Evolutionary conservation across 805 yeast species (phyloP).

Genomic region (Starmerella roubikii): DNA sequence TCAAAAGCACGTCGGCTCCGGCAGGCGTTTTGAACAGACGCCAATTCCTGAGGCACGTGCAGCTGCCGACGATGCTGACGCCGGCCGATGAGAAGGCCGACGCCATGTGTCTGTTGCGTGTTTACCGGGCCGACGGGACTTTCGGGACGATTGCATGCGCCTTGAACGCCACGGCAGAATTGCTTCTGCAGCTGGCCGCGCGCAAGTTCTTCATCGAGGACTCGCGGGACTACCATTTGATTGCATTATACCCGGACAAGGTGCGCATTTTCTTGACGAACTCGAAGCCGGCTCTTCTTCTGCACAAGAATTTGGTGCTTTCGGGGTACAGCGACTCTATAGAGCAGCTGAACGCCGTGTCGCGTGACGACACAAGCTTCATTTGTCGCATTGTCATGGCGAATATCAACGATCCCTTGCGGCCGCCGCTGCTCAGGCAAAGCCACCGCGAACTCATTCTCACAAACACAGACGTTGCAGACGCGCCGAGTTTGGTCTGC

Average conservation of each 20-base stretch:
- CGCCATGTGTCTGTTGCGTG: constrained; percentile 35
- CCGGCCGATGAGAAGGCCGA: constrained; percentile 1
- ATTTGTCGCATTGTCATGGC: constrained; percentile 18
- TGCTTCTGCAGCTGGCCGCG: constrained; percentile 54
- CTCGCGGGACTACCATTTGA: constrained; percentile 13
- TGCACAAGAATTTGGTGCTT: constrained; percentile 10
- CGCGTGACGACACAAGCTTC: constrained; percentile 20
- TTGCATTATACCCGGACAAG: constrained; percentile 12
- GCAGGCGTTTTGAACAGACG: neutral
- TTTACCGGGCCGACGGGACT: constrained; percentile 72
- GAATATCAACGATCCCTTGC: constrained; percentile 10
- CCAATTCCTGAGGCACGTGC: constrained; percentile 11
- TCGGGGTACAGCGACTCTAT: constrained; percentile 16
- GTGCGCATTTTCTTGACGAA: constrained; percentile 11
- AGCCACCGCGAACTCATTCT: constrained; percentile 9
- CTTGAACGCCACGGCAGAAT: constrained; percentile 61
- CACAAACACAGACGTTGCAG: constrained; percentile 11
- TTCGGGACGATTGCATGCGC: constrained; percentile 75
- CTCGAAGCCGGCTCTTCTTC: constrained; percentile 9
- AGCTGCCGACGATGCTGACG: constrained; percentile 8
- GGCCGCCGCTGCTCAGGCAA: constrained; percentile 14
- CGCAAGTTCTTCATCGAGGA: constrained; percentile 42
- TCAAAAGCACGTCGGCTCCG: no score
- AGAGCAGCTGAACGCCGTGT: constrained; percentile 11
- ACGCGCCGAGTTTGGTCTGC: constrained; percentile 13